A percentile compares a stretch with the other conserved stretches of the same genome.
phyloP scores from a whole-genome alignment of 352 stramenopile genomes.

The Phytophthora pinifolia region DNA sequence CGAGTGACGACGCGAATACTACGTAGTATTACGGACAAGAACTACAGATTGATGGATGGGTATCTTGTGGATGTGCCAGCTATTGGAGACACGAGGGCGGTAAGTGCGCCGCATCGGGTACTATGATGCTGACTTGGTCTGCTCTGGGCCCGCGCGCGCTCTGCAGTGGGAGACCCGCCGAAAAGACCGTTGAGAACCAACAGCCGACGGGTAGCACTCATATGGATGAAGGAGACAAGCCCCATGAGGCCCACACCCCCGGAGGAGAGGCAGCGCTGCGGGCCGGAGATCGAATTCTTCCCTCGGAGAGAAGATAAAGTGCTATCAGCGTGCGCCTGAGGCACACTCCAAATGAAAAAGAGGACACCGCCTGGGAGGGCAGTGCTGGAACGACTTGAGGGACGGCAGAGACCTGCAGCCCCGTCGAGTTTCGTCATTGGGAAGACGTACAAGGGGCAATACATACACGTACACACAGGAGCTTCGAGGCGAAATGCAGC shows the following conservation, averaged over 20 bases:
- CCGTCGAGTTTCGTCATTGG: constrained; percentile 42
- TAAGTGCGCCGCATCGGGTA: constrained; percentile 64
- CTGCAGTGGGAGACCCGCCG: constrained; percentile 57
- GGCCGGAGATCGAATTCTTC: constrained; percentile 36
- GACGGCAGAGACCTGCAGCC: constrained; percentile 2
- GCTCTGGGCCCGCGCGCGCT: constrained; percentile 48
- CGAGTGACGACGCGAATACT: too few species aligned
- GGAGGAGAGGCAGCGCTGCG: constrained; percentile 34
- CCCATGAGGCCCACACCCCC: constrained; percentile 50
- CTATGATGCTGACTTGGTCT: constrained; percentile 75
- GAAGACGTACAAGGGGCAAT: constrained; percentile 19
- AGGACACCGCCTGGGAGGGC: constrained; percentile 31
- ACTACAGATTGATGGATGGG: background rate
- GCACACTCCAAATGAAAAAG: constrained; percentile 54
- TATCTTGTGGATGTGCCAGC: constrained; percentile 44
- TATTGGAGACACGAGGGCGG: constrained; percentile 83
- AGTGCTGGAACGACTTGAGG: constrained; percentile 55
- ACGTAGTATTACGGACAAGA: too few species aligned
- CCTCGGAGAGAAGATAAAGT: constrained; percentile 78
- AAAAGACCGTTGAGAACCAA: constrained; percentile 79
- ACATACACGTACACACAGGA: background rate
- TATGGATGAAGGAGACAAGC: constrained; percentile 26
- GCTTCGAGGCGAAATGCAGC: too few species aligned
- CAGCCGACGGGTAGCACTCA: constrained; percentile 68
- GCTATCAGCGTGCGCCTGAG: constrained; percentile 75